Evolutionary conservation across 2,329 filamentous ascomycete species (phyloP), one percentile per base, ranked within the genome.

Genomic region (Bimuria novae-zelandiae): DNA sequence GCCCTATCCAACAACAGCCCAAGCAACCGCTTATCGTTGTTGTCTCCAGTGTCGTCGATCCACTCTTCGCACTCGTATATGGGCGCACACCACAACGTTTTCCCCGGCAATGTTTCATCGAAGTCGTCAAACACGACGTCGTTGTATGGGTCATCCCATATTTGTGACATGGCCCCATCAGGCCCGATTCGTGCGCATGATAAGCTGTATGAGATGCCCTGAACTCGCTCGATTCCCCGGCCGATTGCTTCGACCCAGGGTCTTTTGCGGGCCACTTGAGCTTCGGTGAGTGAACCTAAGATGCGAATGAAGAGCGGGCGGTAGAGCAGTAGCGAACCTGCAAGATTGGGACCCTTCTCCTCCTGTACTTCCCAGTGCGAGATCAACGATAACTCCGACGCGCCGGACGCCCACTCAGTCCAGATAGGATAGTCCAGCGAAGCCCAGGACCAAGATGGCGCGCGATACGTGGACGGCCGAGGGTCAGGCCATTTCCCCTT

Each of bases 51-150:
- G 1, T 41, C 29, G 1, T 33, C 16, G n/a, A 32, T 11, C 46
- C 46, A 49, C 17, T 49, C 35, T 23, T 33, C 46, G 19, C 46
- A 49, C 29, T 49, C 46, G 5, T 41, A 49, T 22, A 49, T 49
- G 3, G 46, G 46, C 3, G 46, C 46, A 37, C 46, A 41, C 46
- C 35, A 49, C 3, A 33, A 25, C 12, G 12, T 30, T 17, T 41
- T 32, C 3, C 17, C 14, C 30, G 41, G 12, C 30, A 41, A n/a
- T 14, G 27, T 17, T 16, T 32, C 36, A 23, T 49, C 36, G 14
- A 49, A 41, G 11, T 49, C 46, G 12, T 49, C 46, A 23, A 49
- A 41, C 4, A 49, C 27, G 25, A 49, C 46, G 10, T 49, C 46
- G 36, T 49, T 49, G 25, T 36, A 49, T 10, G 35, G 21, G 10